Conservation (phyloP, 2,329 filamentous ascomycete species). For the Trichoderma semiorbis region DNA sequence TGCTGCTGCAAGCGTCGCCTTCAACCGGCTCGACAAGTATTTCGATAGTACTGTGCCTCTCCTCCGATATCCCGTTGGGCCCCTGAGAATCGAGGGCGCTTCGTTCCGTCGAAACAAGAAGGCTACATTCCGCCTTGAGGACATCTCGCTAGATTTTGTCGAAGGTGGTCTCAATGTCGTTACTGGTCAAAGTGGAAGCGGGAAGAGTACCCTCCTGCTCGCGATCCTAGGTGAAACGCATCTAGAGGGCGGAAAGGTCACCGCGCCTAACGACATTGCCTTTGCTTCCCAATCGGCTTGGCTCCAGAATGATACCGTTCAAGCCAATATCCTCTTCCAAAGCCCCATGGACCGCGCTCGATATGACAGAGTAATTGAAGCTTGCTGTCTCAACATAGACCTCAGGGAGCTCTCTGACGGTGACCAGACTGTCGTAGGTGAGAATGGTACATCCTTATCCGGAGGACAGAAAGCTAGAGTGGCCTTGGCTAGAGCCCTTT, state of each 20-base stretch:
- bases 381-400: conserved; percentile 52
- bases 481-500: conserved; percentile 54
- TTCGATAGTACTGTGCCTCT: conserved; percentile 50
- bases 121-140: conserved; percentile 46
- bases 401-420: conserved; percentile 48
- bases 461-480: conserved; percentile 57
- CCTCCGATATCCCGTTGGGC: conserved; percentile 46
- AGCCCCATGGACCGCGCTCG: conserved; percentile 48
- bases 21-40: conserved; percentile 53
- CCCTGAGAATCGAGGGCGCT: conserved; percentile 44
- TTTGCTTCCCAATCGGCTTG: conserved; percentile 57
- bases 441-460: conserved; percentile 53
- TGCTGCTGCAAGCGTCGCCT: conserved; percentile 39
- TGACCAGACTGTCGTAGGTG: conserved; percentile 51
- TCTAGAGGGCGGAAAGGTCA: conserved; percentile 45
- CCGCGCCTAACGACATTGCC: conserved; percentile 49
- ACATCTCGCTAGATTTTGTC: conserved; percentile 50
- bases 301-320: conserved; percentile 55
- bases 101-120: conserved; percentile 49
- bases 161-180: conserved; percentile 54
- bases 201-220: conserved; percentile 54
- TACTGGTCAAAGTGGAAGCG: conserved; percentile 52
- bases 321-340: conserved; percentile 54
- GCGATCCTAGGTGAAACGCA: conserved; percentile 55
- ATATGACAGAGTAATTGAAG: conserved; percentile 54